A percentile compares a stretch with the other conserved stretches of the same genome.
Conservation (phyloP, 768 basidiomycete species). For the Boletus reticulatus region DNA sequence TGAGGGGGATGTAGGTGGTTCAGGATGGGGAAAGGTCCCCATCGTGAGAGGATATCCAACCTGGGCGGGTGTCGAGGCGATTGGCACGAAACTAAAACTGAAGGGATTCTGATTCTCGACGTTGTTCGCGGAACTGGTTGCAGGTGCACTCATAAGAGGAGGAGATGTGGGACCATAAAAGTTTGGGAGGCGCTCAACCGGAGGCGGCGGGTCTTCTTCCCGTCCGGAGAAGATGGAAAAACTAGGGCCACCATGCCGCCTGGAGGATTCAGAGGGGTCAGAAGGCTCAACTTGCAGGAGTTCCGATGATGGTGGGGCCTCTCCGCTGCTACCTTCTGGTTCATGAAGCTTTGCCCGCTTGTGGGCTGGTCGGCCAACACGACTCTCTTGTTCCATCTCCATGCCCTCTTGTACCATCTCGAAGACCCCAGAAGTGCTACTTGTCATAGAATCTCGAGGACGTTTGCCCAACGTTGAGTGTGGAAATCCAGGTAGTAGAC, state of each 20-base stretch:
- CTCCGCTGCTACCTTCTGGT: constrained; percentile 24
- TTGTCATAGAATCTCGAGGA: constrained; percentile 49
- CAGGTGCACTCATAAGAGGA: constrained; percentile 31
- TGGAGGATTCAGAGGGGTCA: constrained; percentile 9
- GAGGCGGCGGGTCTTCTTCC: constrained; percentile 45
- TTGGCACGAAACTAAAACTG: constrained; percentile 49
- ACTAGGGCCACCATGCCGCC: constrained; percentile 33
- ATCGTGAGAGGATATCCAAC: constrained; percentile 37
- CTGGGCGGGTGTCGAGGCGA: constrained; percentile 52
- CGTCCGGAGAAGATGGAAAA: constrained; percentile 51
- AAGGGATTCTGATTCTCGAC: constrained; percentile 56
- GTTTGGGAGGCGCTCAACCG: constrained; percentile 51
- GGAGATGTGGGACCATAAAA: constrained; percentile 47
- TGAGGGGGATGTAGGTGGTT: constrained; percentile 34
- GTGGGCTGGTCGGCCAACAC: constrained; percentile 43
- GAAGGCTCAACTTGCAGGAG: constrained; percentile 17
- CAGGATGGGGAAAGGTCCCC: constrained; percentile 35
- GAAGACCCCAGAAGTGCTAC: constrained; percentile 38
- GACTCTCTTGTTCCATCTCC: constrained; percentile 38
- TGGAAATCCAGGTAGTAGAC: constrained; percentile 37
- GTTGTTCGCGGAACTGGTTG: constrained; percentile 48
- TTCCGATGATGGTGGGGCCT: constrained; percentile 6
- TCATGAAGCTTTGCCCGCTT: constrained; percentile 48
- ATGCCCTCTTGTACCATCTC: constrained; percentile 43
- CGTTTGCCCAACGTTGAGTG: constrained; percentile 64